Percentiles rank a stretch among this genome's conserved stretches.
These are phyloP conservation scores for Aspergillus alliaceus DNA, from an alignment of 2,329 filamentous ascomycete species.

Conservation along the genomic window DNA sequence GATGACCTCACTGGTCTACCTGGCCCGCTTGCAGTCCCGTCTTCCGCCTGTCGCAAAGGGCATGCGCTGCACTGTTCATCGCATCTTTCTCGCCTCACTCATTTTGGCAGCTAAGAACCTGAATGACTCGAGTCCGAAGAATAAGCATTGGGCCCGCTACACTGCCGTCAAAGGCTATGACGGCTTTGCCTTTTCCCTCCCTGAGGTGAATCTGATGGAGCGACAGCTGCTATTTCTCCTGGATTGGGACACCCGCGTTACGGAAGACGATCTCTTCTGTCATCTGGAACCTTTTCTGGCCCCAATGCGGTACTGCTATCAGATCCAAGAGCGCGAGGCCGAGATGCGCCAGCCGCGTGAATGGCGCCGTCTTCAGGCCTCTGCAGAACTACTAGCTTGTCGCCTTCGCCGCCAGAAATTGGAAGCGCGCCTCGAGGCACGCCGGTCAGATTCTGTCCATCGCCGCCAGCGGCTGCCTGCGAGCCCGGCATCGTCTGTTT, in stretches of 20 bases:
- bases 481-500: slow-evolving; percentile 27
- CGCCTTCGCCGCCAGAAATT: slow-evolving; percentile 39
- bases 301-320: slow-evolving; percentile 68
- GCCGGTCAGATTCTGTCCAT: slow-evolving; percentile 12
- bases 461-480: slow-evolving; percentile 23
- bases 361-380: slow-evolving; percentile 38
- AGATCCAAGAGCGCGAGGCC: slow-evolving; percentile 49
- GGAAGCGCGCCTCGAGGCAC: slow-evolving; percentile 29
- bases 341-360: slow-evolving; percentile 35
- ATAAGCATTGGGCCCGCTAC: slow-evolving; percentile 99
- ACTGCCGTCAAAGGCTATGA: slow-evolving; percentile 71
- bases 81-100: slow-evolving; percentile 79
- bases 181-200: slow-evolving; percentile 86
- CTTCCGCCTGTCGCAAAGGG: slow-evolving; percentile 94
- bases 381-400: slow-evolving; percentile 35
- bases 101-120: slow-evolving; percentile 87
- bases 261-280: slow-evolving; percentile 78
- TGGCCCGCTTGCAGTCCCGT: slow-evolving; percentile 76
- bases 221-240: slow-evolving; percentile 94
- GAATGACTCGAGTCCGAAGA: slow-evolving; percentile 98
- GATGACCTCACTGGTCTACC: slow-evolving; percentile 95
- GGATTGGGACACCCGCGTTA: slow-evolving; percentile 90
- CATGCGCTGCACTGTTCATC: slow-evolving; percentile 92
- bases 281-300: slow-evolving; percentile 87
- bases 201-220: slow-evolving; percentile 99